phyloP scores from a whole-genome alignment of 1,284 basidiomycete genomes.

The Inonotus hispidus region DNA sequence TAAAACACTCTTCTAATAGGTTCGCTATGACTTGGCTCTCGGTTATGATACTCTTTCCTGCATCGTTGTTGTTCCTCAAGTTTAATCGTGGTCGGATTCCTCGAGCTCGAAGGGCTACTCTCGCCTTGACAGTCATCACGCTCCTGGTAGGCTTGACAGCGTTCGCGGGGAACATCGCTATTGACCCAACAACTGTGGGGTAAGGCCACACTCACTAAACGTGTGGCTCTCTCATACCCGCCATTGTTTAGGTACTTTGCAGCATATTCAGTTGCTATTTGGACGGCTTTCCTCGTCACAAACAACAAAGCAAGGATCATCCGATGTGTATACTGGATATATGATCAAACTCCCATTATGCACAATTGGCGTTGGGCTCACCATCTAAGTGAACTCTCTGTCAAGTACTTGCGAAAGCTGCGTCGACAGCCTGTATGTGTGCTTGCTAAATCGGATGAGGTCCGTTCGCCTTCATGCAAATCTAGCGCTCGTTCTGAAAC shows the following conservation, averaged over 20 bases:
- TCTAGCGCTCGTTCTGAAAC: neutral
- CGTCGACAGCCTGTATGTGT: neutral
- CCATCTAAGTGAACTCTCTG: slow-evolving; percentile 39
- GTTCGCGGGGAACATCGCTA: slow-evolving; percentile 54
- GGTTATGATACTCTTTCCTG: slow-evolving; percentile 59
- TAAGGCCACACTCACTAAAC: slow-evolving; percentile 27
- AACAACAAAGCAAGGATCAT: slow-evolving; percentile 49
- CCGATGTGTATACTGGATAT: slow-evolving; percentile 54
- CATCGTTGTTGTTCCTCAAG: slow-evolving; percentile 54
- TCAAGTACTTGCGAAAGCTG: slow-evolving; percentile 23
- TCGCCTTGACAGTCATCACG: slow-evolving; percentile 36
- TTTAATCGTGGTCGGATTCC: slow-evolving; percentile 58
- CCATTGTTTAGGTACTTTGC: slow-evolving; percentile 48
- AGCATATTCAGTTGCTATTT: slow-evolving; percentile 48
- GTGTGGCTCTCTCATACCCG: slow-evolving; percentile 10
- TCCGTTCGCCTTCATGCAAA: neutral
- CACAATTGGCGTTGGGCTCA: slow-evolving; percentile 35
- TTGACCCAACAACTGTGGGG: slow-evolving; percentile 51
- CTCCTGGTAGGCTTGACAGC: slow-evolving; percentile 42
- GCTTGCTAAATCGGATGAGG: neutral
- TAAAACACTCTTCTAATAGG: slow-evolving; percentile 26
- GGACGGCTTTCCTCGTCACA: slow-evolving; percentile 41
- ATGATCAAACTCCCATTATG: slow-evolving; percentile 49
- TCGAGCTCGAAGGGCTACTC: slow-evolving; percentile 35
- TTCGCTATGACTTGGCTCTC: slow-evolving; percentile 60